Evolutionary conservation across 352 stramenopile genomes (phyloP).

Genomic region (Nothophytophthora sp.): DNA sequence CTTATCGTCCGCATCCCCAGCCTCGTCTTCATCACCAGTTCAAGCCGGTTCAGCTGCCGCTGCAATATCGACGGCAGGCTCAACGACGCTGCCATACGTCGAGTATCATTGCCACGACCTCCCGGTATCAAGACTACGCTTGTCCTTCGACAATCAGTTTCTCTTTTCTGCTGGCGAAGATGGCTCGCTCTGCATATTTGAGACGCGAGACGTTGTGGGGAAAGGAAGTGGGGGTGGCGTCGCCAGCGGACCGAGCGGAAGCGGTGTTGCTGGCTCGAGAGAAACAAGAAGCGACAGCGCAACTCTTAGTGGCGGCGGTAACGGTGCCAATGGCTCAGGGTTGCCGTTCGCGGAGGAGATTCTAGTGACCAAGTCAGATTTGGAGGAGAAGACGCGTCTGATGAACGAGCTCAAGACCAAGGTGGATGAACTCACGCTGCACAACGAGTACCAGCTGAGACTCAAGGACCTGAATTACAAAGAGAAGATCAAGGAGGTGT

Average conservation of each 20-base stretch:
- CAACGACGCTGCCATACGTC: constrained; percentile 31
- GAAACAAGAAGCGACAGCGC: constrained; percentile 28
- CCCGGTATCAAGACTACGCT: constrained; percentile 64
- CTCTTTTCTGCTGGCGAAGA: constrained; percentile 94
- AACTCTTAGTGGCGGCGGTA: constrained; percentile 32
- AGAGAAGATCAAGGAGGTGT: constrained; percentile 96
- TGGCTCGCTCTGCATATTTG: constrained; percentile 91
- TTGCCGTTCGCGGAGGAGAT: constrained; percentile 92
- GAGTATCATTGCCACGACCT: constrained; percentile 86
- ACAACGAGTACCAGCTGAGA: constrained; percentile 96
- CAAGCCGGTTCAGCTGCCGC: constrained; percentile 18
- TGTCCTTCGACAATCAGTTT: constrained; percentile 91
- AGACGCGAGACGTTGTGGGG: constrained; percentile 67
- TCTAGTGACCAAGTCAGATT: constrained; percentile 92
- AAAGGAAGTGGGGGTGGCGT: constrained; percentile 23
- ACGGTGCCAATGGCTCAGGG: constrained; percentile 54
- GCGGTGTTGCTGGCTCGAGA: constrained; percentile 26
- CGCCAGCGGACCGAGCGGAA: constrained; percentile 19
- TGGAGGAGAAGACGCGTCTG: constrained; percentile 92
- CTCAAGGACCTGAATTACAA: constrained; percentile 96
- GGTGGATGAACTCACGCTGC: constrained; percentile 92
- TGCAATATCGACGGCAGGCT: constrained; percentile 6
- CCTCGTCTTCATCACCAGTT: constrained; percentile 11
- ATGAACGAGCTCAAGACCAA: constrained; percentile 95
- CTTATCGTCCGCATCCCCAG: constrained; percentile 13